Base-by-base conservation (phyloP, 1,284 basidiomycete species). In the Porodaedalea pini region DNA sequence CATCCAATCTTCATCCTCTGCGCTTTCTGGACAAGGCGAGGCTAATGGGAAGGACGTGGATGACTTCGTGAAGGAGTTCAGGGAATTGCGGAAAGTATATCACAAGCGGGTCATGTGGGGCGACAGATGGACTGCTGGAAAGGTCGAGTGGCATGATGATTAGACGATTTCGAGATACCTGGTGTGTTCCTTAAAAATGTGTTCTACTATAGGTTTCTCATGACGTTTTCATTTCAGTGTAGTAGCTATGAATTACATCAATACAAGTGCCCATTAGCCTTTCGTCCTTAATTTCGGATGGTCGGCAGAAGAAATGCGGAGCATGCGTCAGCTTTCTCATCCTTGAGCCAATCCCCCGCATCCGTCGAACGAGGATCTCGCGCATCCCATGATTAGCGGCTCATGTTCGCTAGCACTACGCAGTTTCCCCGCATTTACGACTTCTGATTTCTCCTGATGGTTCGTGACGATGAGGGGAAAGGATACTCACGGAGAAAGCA, bases 61-160 rank as follows among this genome's bases (percentile, higher is more conserved):
- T 61, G 85, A 89, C 45, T 98, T 97, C 64, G 83, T 95, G 48
- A 83, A 78, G 66, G 86, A 93, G 67, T 96, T 94, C 75, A 92
- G 87, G 68, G 91, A 92, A 54, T 71, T 86, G 40, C 75, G 94
- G 63, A 94, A 92, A 73, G 78, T 81, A 15, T 96, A 94, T 70
- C 94, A 97, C 70, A 94, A 94, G 70, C 79, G 94, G 27, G 85
- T 85, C 2, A 87, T 95, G 69, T 95, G 91, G 89, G 82, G 85
- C 17, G 90, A 94, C 66, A 79, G 88, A 64, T 95, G 93, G 91
- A 76, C 83, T 1, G 78, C 83, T 29, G 91, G 90, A 1, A 86
- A 92, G 63, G 92, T 96, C 3, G 80, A 81, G 25, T 96, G 93
- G 93, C 70, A 77, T 57, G 84, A 86, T 60, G 81, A 83, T 62